Conservation (phyloP, 129 eudicot species). For the Glebionis coronaria region DNA sequence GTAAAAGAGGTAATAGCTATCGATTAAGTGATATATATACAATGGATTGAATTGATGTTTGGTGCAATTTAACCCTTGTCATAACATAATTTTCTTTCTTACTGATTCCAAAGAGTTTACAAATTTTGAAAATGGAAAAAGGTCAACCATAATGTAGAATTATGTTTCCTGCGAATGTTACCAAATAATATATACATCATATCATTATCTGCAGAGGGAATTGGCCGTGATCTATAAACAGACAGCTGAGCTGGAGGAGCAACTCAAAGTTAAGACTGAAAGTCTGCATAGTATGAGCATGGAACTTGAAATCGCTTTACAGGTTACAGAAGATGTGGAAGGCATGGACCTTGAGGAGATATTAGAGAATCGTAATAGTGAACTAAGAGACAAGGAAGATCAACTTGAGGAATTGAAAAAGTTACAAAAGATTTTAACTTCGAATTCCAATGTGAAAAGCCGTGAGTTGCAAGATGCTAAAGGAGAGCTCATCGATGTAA, state of each 20-base stretch:
- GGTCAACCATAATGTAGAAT: background rate
- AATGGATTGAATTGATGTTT: too few relatives aligned
- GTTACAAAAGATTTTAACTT: too few relatives aligned
- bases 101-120: too few relatives aligned
- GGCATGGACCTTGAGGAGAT: background rate
- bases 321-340: conserved; percentile 3
- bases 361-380: background rate
- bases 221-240: background rate
- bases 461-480: conserved; percentile 8
- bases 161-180: background rate
- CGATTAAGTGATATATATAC: too few relatives aligned
- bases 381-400: background rate
- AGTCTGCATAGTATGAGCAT: background rate
- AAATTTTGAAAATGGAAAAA: too few relatives aligned
- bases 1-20: too few relatives aligned
- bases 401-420: conserved; percentile 9
- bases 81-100: too few relatives aligned
- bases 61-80: too few relatives aligned
- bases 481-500: background rate
- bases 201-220: conserved; percentile 3
- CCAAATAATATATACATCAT: background rate
- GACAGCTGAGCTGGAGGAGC: conserved; percentile 5
- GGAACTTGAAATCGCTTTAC: conserved; percentile 14
- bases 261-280: conserved; percentile 1
- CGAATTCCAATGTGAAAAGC: background rate